A percentile compares a stretch with the other conserved stretches of the same genome.
These are phyloP conservation scores for Adenanthera pavonina DNA, from an alignment of 306 rosid genomes.

Conservation along the genomic window DNA sequence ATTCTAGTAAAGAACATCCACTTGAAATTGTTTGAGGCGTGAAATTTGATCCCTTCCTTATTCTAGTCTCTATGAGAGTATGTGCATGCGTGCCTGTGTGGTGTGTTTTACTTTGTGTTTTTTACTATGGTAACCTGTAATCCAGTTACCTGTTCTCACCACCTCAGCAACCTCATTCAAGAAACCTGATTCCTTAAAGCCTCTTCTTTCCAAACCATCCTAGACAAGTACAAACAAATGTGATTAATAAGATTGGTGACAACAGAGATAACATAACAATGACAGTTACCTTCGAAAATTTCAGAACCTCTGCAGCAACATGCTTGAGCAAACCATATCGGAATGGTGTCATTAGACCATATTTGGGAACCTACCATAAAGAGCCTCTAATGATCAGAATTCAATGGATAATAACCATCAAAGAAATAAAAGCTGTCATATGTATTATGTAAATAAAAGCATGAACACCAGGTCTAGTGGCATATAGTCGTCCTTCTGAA, in stretches of 20 bases:
- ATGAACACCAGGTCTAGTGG: conserved; percentile 5
- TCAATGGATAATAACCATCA: conserved; percentile 18
- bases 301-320: conserved; percentile 87
- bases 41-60: not conserved
- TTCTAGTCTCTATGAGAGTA: not conserved
- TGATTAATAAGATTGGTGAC: conserved; percentile 34
- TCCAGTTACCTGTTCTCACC: conserved; percentile 76
- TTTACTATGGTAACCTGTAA: conserved; percentile 13
- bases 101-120: no score
- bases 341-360: conserved; percentile 90
- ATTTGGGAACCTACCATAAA: conserved; percentile 69
- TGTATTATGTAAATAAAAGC: conserved; percentile 5
- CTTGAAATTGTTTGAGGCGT: not conserved
- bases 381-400: conserved; percentile 39
- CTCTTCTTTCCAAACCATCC: conserved; percentile 98
- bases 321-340: conserved; percentile 91
- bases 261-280: conserved; percentile 26
- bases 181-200: conserved; percentile 90
- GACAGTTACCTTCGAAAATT: conserved; percentile 75
- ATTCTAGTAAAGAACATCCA: not conserved
- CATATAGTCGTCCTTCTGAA: conserved; percentile 10
- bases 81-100: no score
- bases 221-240: conserved; percentile 39
- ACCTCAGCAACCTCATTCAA: conserved; percentile 89
- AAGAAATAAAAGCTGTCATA: conserved; percentile 10